Evolutionary conservation across 2,329 filamentous ascomycete species (phyloP).

Genomic region (Calonectria crousiana): DNA sequence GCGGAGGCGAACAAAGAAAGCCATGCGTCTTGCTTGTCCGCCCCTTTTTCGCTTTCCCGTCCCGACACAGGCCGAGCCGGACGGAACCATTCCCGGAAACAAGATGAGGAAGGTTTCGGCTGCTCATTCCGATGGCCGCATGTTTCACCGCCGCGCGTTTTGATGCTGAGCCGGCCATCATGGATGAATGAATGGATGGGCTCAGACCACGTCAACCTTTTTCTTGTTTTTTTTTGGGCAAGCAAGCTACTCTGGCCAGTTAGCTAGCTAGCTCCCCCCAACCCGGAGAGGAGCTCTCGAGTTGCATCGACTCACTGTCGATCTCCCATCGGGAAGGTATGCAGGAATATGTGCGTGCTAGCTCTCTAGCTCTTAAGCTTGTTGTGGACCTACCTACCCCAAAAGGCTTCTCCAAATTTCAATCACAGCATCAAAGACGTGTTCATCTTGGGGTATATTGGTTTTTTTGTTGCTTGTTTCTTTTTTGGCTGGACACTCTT

Average conservation of each 20-base stretch:
- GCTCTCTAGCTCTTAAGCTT: neutral
- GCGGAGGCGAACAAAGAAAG: neutral
- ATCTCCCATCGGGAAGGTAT: conserved; percentile 17
- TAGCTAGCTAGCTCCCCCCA: neutral
- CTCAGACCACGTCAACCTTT: conserved; percentile 11
- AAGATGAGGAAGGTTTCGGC: neutral
- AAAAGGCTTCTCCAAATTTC: neutral
- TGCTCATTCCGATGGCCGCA: neutral
- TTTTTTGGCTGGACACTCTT: neutral
- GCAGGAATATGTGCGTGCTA: conserved; percentile 19
- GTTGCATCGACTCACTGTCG: conserved; percentile 11
- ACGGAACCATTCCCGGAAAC: neutral
- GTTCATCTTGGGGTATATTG: neutral
- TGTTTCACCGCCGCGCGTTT: conserved; percentile 1
- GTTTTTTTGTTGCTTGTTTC: neutral
- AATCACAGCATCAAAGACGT: neutral
- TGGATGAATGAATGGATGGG: neutral
- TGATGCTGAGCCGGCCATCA: neutral
- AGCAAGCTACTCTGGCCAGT: neutral
- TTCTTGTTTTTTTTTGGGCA: no score
- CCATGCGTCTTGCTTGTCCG: neutral
- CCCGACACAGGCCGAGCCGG: neutral
- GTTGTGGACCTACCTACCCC: conserved; percentile 13
- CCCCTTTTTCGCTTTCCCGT: neutral
- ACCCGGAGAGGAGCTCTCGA: neutral